These are phyloP conservation scores for Neoscytalidium dimidiatum DNA, from an alignment of 2,329 filamentous ascomycete genomes.

Conservation along the genomic window DNA sequence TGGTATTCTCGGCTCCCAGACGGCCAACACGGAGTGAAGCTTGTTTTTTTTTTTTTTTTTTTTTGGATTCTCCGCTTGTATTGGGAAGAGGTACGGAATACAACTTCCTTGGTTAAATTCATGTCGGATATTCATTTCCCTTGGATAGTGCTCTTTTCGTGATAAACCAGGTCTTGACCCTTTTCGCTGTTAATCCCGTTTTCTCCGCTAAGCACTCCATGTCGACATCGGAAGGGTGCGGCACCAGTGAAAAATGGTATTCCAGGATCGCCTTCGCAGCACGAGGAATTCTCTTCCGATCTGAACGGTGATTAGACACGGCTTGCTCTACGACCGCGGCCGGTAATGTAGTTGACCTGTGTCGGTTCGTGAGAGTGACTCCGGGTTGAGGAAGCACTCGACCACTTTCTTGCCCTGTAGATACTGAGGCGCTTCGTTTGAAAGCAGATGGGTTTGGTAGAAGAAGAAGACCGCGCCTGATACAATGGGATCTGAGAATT, in stretches of 20 bases:
- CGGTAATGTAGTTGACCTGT: not conserved
- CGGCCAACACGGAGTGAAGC: too few relatives aligned
- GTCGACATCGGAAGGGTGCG: not conserved
- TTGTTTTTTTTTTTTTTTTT: too few relatives aligned
- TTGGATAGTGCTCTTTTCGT: not conserved
- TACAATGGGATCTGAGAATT: not conserved
- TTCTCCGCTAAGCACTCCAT: not conserved
- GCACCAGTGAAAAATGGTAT: not conserved
- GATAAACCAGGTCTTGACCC: constrained; percentile 7
- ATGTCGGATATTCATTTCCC: not conserved
- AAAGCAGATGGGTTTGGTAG: constrained; percentile 5
- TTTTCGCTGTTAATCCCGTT: not conserved
- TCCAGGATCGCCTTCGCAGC: constrained; percentile 6
- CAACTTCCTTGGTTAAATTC: too few relatives aligned
- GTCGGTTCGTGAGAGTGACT: not conserved
- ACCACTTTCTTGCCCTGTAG: not conserved
- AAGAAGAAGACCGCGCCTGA: constrained; percentile 11
- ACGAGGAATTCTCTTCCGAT: constrained; percentile 1
- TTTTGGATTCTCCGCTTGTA: too few relatives aligned
- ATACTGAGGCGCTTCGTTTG: not conserved
- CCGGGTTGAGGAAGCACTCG: not conserved
- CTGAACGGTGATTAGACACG: not conserved
- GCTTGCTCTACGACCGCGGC: not conserved
- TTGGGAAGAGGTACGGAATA: too few relatives aligned
- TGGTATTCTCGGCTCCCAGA: too few relatives aligned